Evolutionary conservation across 2,329 filamentous ascomycete species (phyloP), one percentile per base, ranked within the genome.

Genomic region (Penicillium fuscoglaucum): DNA sequence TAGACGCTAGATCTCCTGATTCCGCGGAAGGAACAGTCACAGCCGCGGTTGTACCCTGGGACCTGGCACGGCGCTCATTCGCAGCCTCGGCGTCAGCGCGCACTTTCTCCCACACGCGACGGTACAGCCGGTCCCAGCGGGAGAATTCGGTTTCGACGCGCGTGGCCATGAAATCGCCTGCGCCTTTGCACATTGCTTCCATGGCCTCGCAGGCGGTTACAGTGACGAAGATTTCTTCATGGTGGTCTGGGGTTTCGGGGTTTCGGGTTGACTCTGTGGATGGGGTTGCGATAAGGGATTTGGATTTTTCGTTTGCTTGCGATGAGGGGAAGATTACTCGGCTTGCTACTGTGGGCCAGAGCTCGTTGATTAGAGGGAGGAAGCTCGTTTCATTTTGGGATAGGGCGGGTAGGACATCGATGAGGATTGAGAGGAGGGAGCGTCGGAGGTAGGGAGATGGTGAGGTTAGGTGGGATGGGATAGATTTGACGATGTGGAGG

Each of bases 391-490:
- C 90, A 64, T 97, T 87, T 4, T 80, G 81, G 0, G 89, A 84
- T 3, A 99, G 83, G 0, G 90, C 83, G 0, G 88, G 84, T 5
- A 89, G 84, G 3, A 91, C 88, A 0, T 87, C 91, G 28, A 83
- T 79, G 13, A 98, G 83, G 6, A 98, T 85, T 17, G 86, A 84
- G 10, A 99, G 84, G 4, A 99, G 82, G 0, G 89, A 90, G 31
- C 86, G 86, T 41, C 93, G 87, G 9, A 99, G 83, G 12, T 86
- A 84, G 0, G 93, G 87, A 0, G 91, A 93, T 0, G 90, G 87
- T 0, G 91, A 93, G 6, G 93, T 92, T 12, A 99, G 84, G 74
- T 97, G 95, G 71, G 96, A 88, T 69, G 96, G 93, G 6, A 92
- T 93, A 1, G 96, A 85, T 49, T 85, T 84, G 26, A 92, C 86